Base-by-base conservation (phyloP, 139 green algal species). In the Coccomyxa sp. region DNA sequence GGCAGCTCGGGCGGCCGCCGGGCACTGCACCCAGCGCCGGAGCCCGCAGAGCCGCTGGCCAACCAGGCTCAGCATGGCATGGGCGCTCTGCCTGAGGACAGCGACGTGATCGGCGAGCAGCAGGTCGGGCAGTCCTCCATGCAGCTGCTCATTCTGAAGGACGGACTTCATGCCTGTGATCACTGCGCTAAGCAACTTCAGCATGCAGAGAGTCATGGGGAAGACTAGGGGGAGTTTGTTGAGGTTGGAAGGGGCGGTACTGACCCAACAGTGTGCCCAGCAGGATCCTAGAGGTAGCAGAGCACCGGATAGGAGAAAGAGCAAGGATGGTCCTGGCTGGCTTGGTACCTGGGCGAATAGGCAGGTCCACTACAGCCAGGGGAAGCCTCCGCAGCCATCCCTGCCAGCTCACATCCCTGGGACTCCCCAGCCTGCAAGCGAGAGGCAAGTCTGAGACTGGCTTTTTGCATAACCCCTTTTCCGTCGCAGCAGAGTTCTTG, bases 281-380 rank as follows among this genome's bases (percentile, higher is more conserved):
- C 70, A 74, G 70, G 70, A 31, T 34, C 8, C 22, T 31, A 34
- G 35, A 27, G 33, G 12, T 31, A n/a, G 24, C 18, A 39, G 8
- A 38, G 73, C 64, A 27, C 14, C 29, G 39, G 39, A 77, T 8
- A 39, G 31, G 24, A 39, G 38, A 6, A 24, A 68, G 73, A 24
- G 22, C 8, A 55, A 55, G 27, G 73, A 27, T 29, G 39, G 12
- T 31, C 8, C 36, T n/a, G 73, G 39, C 29, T 50, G 41, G 73
- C 55, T 78, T n/a, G 74, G 74, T 31, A 78, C 74, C 14, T 78
- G 74, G 74, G 74, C 74, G 0, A 68, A 68, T 16, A n/a, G 74
- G 40, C 74, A 78, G 74, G 58, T 35, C 44, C 74, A 44, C 74
- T 78, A 33, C 24, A 27, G 27, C 39, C 10, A 9, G 40, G 37